phyloP scores from a whole-genome alignment of 495 filamentous ascomycete genomes.

The Lasiosphaeria miniovina region DNA sequence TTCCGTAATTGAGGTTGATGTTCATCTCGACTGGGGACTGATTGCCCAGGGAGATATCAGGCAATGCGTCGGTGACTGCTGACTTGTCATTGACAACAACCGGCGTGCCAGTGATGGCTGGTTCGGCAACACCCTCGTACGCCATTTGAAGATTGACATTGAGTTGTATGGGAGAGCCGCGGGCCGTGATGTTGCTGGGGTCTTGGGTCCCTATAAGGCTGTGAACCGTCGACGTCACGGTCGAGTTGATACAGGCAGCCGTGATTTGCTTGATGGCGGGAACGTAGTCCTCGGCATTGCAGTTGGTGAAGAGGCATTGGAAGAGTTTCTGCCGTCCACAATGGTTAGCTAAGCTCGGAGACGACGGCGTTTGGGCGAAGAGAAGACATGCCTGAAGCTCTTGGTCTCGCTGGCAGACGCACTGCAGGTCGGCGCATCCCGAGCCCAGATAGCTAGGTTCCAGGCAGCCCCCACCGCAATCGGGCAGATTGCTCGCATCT shows the following conservation, averaged over 20 bases:
- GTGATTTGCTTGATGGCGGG: constrained; percentile 18
- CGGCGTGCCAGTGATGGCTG: not conserved
- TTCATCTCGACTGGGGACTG: constrained; percentile 21
- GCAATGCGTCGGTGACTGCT: not conserved
- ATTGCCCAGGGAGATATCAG: not conserved
- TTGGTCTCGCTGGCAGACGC: constrained; percentile 17
- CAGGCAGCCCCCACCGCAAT: constrained; percentile 18
- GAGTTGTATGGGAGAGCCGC: constrained; percentile 13
- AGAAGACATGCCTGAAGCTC: constrained; percentile 18
- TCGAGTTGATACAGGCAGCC: constrained; percentile 37
- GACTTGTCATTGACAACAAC: constrained; percentile 8
- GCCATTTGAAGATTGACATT: constrained; percentile 14
- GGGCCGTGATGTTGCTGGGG: constrained; percentile 32
- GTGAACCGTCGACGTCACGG: constrained; percentile 21
- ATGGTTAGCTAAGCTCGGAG: constrained; percentile 2
- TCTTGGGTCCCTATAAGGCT: constrained; percentile 34
- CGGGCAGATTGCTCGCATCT: constrained; percentile 10
- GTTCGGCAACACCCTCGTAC: constrained; percentile 8
- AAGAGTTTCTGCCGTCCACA: constrained; percentile 16
- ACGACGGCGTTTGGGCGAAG: not conserved
- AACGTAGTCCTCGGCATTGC: constrained; percentile 23
- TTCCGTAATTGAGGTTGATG: constrained; percentile 24
- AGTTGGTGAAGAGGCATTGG: constrained; percentile 24
- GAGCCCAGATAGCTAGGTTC: not conserved
- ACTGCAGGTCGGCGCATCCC: constrained; percentile 8